These are phyloP conservation scores for Beauveria brongniartii DNA, from an alignment of 2,329 filamentous ascomycete genomes.

Conservation along the genomic window DNA sequence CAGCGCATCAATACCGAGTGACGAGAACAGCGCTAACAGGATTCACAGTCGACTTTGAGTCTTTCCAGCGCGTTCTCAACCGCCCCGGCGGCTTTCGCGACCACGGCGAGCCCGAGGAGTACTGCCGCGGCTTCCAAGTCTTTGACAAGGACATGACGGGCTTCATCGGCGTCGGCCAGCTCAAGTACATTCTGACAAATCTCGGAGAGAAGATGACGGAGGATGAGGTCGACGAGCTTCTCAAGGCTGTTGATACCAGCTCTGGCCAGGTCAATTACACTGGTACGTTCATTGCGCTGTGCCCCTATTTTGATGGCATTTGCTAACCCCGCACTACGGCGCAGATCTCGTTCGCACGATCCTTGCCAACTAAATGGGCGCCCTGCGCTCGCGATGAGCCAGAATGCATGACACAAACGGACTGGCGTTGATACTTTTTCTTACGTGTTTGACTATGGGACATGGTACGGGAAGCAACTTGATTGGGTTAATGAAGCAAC, in stretches of 20 bases:
- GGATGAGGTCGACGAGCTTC: conserved; percentile 95
- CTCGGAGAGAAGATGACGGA: conserved; percentile 99
- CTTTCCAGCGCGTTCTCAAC: conserved; percentile 94
- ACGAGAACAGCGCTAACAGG: neutral
- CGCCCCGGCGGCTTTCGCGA: conserved; percentile 97
- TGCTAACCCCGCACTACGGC: neutral
- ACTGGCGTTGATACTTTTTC: conserved; percentile 15
- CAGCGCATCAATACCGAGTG: neutral
- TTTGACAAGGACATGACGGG: conserved; percentile 99
- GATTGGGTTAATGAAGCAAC: conserved; percentile 12
- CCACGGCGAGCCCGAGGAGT: conserved; percentile 94
- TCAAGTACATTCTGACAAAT: conserved; percentile 97
- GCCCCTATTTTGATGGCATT: neutral
- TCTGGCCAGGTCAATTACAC: conserved; percentile 97
- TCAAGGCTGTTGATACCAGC: conserved; percentile 96
- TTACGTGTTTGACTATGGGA: conserved; percentile 22
- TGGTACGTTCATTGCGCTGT: conserved; percentile 45
- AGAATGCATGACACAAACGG: conserved; percentile 11
- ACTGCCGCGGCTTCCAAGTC: conserved; percentile 97
- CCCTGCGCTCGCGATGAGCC: neutral
- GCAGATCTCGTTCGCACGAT: conserved; percentile 78
- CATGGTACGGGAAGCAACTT: conserved; percentile 11
- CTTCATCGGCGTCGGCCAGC: conserved; percentile 93
- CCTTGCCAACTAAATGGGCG: conserved; percentile 60
- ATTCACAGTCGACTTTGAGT: conserved; percentile 83